A percentile compares a stretch with the other conserved stretches of the same genome.
phyloP scores from a whole-genome alignment of 1,139 yeast species.

The Arxiozyma bovina region DNA sequence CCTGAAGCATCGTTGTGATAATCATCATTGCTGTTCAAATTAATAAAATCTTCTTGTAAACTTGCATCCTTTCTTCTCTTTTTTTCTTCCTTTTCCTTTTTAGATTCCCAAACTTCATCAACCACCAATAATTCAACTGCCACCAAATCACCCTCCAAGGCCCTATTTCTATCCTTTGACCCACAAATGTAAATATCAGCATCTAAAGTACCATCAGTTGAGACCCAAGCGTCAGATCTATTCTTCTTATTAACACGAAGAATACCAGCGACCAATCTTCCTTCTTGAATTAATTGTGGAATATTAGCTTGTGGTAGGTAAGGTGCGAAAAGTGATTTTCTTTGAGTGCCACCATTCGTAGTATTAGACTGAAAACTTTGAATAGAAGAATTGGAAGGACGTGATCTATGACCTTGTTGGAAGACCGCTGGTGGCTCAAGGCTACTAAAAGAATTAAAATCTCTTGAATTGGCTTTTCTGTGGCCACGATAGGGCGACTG shows the following conservation, averaged over 20 bases:
- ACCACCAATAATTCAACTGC: slow-evolving; percentile 91
- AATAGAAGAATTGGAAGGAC: slow-evolving; percentile 51
- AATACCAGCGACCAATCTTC: slow-evolving; percentile 85
- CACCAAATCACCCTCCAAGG: slow-evolving; percentile 91
- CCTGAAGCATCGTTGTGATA: slow-evolving; percentile 60
- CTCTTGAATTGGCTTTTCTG: slow-evolving; percentile 29
- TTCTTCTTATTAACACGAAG: slow-evolving; percentile 91
- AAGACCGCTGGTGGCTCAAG: slow-evolving; percentile 52
- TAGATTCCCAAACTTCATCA: slow-evolving; percentile 96
- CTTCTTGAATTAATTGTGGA: slow-evolving; percentile 83
- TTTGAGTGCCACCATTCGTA: slow-evolving; percentile 28
- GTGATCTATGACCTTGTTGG: slow-evolving; percentile 66
- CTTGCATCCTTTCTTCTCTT: slow-evolving; percentile 75
- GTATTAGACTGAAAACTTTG: slow-evolving; percentile 21
- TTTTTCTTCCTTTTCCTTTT: slow-evolving; percentile 93
- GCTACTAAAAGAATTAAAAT: slow-evolving; percentile 19
- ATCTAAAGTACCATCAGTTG: slow-evolving; percentile 90
- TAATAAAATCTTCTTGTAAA: slow-evolving; percentile 28
- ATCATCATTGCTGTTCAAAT: slow-evolving; percentile 46
- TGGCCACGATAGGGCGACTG: slow-evolving; percentile 25
- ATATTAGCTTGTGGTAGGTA: slow-evolving; percentile 88
- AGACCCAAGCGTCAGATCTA: slow-evolving; percentile 93
- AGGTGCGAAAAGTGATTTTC: slow-evolving; percentile 92
- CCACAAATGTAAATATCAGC: slow-evolving; percentile 97
- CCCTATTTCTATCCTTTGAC: slow-evolving; percentile 96